Percentiles rank a stretch among this genome's conserved stretches.
Evolutionary conservation across 2,329 filamentous ascomycete species (phyloP).

Genomic region (Tolypocladium ovalisporum): DNA sequence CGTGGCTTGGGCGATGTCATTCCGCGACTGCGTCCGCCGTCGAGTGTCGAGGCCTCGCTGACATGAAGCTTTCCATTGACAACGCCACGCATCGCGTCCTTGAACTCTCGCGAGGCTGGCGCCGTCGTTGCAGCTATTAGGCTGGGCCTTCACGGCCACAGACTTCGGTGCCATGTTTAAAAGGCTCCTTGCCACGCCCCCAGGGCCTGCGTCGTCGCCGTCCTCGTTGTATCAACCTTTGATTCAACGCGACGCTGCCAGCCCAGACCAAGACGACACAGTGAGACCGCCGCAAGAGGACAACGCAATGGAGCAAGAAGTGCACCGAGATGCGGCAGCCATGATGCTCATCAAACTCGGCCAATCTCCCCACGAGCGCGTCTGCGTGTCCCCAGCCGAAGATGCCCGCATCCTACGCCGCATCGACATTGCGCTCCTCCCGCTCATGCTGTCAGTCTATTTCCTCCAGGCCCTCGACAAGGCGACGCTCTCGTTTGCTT

Average conservation of each 20-base stretch:
- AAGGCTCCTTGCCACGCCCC: not conserved
- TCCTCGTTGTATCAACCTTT: not conserved
- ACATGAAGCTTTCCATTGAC: not conserved
- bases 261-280: not conserved
- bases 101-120: not conserved
- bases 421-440: constrained; percentile 29
- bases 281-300: not conserved
- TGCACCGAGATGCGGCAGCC: constrained; percentile 30
- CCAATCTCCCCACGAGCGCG: constrained; percentile 19
- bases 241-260: not conserved
- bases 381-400: constrained; percentile 20
- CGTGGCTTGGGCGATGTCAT: not conserved
- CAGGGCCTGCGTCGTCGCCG: not conserved
- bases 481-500: constrained; percentile 48
- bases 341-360: constrained; percentile 32
- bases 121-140: not conserved
- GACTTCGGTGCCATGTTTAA: not conserved
- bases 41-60: not conserved
- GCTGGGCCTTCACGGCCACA: not conserved
- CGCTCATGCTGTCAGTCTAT: constrained; percentile 46
- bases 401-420: constrained; percentile 22
- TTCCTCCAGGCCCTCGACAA: constrained; percentile 55
- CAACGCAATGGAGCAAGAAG: not conserved
- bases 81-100: not conserved
- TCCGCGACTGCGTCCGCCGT: not conserved